phyloP scores from a whole-genome alignment of 495 filamentous ascomycete species.

The Penicilliopsis zonata region DNA sequence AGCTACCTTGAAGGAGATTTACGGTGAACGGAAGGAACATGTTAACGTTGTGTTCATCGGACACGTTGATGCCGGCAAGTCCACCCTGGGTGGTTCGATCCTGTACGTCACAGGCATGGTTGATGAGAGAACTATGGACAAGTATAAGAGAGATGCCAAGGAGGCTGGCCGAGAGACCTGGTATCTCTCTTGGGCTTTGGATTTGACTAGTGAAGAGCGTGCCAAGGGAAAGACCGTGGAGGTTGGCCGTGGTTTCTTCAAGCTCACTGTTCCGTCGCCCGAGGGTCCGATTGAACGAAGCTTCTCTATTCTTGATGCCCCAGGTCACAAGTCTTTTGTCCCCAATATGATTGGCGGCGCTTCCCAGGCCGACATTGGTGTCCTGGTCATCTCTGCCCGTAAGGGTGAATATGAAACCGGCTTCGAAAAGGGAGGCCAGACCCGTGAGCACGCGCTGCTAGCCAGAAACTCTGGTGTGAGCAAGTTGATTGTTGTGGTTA shows the following conservation, averaged over 20 bases:
- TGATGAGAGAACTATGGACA: slow-evolving; percentile 94
- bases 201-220: slow-evolving; percentile 92
- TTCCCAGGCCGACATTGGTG: slow-evolving; percentile 90
- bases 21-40: slow-evolving; percentile 81
- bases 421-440: slow-evolving; percentile 98
- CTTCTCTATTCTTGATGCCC: slow-evolving; percentile 93
- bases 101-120: slow-evolving; percentile 95
- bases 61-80: slow-evolving; percentile 96
- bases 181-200: slow-evolving; percentile 96
- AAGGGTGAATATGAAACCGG: slow-evolving; percentile 99
- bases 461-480: slow-evolving; percentile 97
- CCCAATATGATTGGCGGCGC: slow-evolving; percentile 95
- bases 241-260: slow-evolving; percentile 92
- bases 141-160: slow-evolving; percentile 93
- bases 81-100: slow-evolving; percentile 85
- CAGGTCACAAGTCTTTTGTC: slow-evolving; percentile 93
- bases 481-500: slow-evolving; percentile 87
- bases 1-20: slow-evolving; percentile 83
- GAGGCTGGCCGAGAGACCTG: slow-evolving; percentile 94
- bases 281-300: slow-evolving; percentile 28
- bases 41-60: slow-evolving; percentile 98
- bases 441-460: slow-evolving; percentile 90
- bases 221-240: slow-evolving; percentile 98
- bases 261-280: slow-evolving; percentile 60
- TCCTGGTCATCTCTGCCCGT: slow-evolving; percentile 90